These are phyloP conservation scores for Xylaria scruposa DNA, from an alignment of 495 filamentous ascomycete genomes.

Conservation along the genomic window DNA sequence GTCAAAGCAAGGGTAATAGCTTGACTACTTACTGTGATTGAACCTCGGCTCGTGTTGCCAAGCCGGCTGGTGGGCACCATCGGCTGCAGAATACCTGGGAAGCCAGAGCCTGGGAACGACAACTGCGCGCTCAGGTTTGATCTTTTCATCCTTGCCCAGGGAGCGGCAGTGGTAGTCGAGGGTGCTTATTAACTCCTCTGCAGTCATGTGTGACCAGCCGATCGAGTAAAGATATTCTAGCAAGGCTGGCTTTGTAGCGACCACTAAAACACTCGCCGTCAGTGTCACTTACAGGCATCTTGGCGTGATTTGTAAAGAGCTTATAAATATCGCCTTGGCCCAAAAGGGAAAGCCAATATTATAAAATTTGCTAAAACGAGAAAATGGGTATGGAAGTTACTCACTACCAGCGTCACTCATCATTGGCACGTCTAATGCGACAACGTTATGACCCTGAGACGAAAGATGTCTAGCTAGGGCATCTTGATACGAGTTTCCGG, in stretches of 20 bases:
- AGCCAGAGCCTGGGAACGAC: neutral
- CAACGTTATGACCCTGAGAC: neutral
- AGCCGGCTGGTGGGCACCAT: neutral
- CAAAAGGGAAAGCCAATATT: neutral
- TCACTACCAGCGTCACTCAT: neutral
- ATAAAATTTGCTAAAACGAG: too few species aligned
- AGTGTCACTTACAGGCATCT: neutral
- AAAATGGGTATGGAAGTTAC: neutral
- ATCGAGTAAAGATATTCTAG: neutral
- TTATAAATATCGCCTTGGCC: neutral
- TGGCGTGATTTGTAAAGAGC: neutral
- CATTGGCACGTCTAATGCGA: slow-evolving; percentile 4
- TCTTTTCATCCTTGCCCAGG: neutral
- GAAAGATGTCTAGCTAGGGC: neutral
- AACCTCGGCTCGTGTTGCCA: neutral
- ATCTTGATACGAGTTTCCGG: neutral
- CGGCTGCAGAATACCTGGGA: neutral
- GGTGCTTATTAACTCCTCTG: neutral
- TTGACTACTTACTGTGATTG: neutral
- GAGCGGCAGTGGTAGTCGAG: neutral
- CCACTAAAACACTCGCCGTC: neutral
- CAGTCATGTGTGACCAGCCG: neutral
- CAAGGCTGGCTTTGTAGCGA: neutral
- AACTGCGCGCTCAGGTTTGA: neutral
- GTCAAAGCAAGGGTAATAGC: neutral